These are phyloP conservation scores for Calocybe indica DNA, from an alignment of 768 basidiomycete genomes.

Conservation along the genomic window DNA sequence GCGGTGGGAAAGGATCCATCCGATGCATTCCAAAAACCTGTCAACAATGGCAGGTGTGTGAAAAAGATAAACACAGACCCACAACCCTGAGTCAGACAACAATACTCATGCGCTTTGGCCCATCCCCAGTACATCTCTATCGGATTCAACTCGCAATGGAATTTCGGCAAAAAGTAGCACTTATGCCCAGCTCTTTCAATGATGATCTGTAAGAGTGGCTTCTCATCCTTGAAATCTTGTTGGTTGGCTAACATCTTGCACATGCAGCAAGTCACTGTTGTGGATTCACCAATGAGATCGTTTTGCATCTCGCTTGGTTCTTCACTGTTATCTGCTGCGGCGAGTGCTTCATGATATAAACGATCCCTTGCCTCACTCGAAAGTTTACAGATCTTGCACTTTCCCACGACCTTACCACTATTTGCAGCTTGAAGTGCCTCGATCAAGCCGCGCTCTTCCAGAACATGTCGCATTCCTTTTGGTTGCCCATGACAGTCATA, in stretches of 20 bases:
- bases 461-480: constrained; percentile 7
- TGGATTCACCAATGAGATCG: neutral
- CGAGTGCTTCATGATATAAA: constrained; percentile 1
- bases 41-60: neutral
- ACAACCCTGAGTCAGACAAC: no score
- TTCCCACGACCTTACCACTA: constrained; percentile 4
- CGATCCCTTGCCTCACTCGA: constrained; percentile 4
- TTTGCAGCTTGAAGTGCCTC: constrained; percentile 1
- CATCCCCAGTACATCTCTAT: constrained; percentile 6
- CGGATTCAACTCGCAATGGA: constrained; percentile 9
- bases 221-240: constrained; percentile 12
- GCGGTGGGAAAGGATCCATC: constrained; percentile 11
- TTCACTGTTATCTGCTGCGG: constrained; percentile 3
- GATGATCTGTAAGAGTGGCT: constrained; percentile 9
- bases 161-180: constrained; percentile 7
- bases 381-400: constrained; percentile 5
- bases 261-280: constrained; percentile 13
- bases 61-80: neutral
- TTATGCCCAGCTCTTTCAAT: constrained; percentile 12
- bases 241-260: constrained; percentile 10
- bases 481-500: constrained; percentile 5
- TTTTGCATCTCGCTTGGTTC: constrained; percentile 1
- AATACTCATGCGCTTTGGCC: constrained; percentile 1
- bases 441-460: constrained; percentile 5
- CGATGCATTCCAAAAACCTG: constrained; percentile 8